Evolutionary conservation across 495 filamentous ascomycete species (phyloP).

Genomic region (Daldinia concentrica): DNA sequence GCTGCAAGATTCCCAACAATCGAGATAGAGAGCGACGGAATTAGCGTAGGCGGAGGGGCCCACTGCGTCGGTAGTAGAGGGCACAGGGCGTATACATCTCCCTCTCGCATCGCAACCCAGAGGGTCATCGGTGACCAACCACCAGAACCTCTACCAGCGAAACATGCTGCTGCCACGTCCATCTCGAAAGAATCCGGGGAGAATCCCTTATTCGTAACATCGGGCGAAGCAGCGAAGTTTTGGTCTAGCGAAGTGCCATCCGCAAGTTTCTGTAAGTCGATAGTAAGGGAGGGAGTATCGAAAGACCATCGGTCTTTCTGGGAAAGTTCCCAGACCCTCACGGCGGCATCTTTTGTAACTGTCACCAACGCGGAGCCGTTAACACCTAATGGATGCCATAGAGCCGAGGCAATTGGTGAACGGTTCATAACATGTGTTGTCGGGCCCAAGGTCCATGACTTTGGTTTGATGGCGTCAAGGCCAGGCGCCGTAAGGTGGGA

Average conservation of each 20-base stretch:
- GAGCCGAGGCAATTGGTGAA: constrained; percentile 74
- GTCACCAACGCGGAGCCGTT: constrained; percentile 79
- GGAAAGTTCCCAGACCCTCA: constrained; percentile 88
- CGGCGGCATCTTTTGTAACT: constrained; percentile 82
- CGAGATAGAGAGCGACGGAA: constrained; percentile 79
- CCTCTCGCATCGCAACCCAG: constrained; percentile 88
- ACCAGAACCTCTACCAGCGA: constrained; percentile 78
- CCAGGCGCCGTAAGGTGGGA: constrained; percentile 74
- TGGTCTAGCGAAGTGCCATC: constrained; percentile 79
- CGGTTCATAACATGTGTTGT: constrained; percentile 87
- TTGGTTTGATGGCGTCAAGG: constrained; percentile 71
- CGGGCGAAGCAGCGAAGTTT: constrained; percentile 75
- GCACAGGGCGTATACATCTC: constrained; percentile 90
- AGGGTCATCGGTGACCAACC: constrained; percentile 92
- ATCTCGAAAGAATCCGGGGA: constrained; percentile 86
- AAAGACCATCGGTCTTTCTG: constrained; percentile 82
- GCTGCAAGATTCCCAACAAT: constrained; percentile 73
- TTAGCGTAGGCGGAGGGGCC: constrained; percentile 76
- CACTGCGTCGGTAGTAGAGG: constrained; percentile 84
- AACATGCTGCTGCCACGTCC: constrained; percentile 86
- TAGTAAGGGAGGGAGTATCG: constrained; percentile 77
- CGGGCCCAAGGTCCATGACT: constrained; percentile 84
- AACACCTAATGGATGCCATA: constrained; percentile 89
- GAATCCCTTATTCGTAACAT: constrained; percentile 78
- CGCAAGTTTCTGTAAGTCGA: constrained; percentile 83